Evolutionary conservation across 2,329 filamentous ascomycete genomes (phyloP).

Genomic region (Hypoxylon sp.): DNA sequence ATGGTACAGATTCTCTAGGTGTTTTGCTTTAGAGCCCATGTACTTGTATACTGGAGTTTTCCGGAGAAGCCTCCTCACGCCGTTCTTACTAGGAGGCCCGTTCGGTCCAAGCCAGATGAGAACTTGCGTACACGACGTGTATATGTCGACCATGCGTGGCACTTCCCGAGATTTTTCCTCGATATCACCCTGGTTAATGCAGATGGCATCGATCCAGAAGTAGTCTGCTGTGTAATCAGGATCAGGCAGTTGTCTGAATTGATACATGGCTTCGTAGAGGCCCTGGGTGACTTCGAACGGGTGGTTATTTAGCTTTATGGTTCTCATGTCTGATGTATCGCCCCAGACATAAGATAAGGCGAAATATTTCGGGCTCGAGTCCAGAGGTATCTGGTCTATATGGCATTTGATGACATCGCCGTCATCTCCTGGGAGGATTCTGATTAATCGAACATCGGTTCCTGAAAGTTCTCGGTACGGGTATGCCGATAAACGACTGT

Average conservation of each 20-base stretch:
- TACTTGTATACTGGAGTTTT: not conserved
- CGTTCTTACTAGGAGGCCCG: conserved; percentile 12
- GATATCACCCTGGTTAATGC: conserved; percentile 34
- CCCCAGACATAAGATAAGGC: conserved; percentile 34
- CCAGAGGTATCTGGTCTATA: conserved; percentile 31
- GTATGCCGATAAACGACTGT: conserved; percentile 24
- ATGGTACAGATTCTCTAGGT: too few species aligned
- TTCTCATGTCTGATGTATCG: not conserved
- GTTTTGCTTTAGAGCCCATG: too few species aligned
- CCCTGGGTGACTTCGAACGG: conserved; percentile 18
- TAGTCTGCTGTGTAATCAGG: conserved; percentile 14
- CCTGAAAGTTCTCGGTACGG: conserved; percentile 29
- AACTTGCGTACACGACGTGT: conserved; percentile 5
- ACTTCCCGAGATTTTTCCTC: conserved; percentile 33
- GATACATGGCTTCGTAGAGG: conserved; percentile 22
- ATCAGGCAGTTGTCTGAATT: conserved; percentile 17
- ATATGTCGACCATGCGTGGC: conserved; percentile 34
- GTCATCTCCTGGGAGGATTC: conserved; percentile 33
- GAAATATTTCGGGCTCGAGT: conserved; percentile 14
- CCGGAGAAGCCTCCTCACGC: not conserved
- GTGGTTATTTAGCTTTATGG: conserved; percentile 18
- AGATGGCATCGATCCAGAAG: conserved; percentile 39
- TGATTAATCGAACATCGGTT: conserved; percentile 32
- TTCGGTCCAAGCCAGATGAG: conserved; percentile 37
- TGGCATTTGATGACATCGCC: conserved; percentile 25